These are phyloP conservation scores for Aspergillus cejpii DNA, from an alignment of 2,329 filamentous ascomycete genomes.

Conservation along the genomic window DNA sequence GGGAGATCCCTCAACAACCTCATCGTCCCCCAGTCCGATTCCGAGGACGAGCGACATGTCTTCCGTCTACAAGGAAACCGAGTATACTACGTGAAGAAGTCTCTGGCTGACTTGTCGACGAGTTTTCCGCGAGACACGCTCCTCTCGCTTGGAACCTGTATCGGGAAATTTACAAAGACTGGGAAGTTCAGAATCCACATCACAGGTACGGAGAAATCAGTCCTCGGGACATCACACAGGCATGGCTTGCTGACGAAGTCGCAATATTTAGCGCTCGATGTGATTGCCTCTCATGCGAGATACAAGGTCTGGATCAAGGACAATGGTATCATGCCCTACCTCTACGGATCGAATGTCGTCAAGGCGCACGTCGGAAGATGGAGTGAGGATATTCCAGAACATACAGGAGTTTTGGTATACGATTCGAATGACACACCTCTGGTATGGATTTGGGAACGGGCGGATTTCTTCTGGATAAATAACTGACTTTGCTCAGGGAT, in stretches of 20 bases:
- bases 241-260: constrained; percentile 1
- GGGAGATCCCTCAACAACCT: constrained; percentile 79
- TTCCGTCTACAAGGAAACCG: constrained; percentile 76
- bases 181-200: constrained; percentile 94
- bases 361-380: constrained; percentile 76
- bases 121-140: constrained; percentile 75
- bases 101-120: constrained; percentile 83
- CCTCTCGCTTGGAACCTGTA: constrained; percentile 78
- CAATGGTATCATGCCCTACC: constrained; percentile 94
- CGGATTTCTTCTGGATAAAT: background rate
- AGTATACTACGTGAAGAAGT: constrained; percentile 87
- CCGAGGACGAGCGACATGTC: constrained; percentile 69
- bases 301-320: constrained; percentile 97
- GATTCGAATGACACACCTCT: constrained; percentile 84
- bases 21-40: constrained; percentile 65
- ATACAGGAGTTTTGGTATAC: constrained; percentile 83
- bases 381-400: constrained; percentile 88
- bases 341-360: constrained; percentile 87
- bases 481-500: constrained; percentile 53
- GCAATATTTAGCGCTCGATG: constrained; percentile 56
- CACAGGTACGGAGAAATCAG: constrained; percentile 45
- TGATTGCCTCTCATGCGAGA: constrained; percentile 82
- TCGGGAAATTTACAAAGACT: constrained; percentile 90
- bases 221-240: background rate
- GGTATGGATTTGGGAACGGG: constrained; percentile 31